These are phyloP conservation scores for Daldinia bambusicola DNA, from an alignment of 495 filamentous ascomycete species.

Conservation along the genomic window DNA sequence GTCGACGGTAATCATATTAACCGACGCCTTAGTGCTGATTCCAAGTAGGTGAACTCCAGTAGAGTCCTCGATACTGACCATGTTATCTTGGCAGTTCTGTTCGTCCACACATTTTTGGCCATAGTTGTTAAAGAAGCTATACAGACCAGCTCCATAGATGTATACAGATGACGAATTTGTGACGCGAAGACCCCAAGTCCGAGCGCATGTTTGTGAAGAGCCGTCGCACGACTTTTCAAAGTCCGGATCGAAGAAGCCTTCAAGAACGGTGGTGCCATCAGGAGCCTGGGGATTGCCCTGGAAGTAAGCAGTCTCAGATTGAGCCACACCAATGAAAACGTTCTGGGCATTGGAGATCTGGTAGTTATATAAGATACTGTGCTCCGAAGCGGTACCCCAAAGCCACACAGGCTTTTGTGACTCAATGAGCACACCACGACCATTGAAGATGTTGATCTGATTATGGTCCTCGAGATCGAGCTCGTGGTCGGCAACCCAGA, in stretches of 20 bases:
- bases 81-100: conserved; percentile 85
- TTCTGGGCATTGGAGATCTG: conserved; percentile 82
- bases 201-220: conserved; percentile 71
- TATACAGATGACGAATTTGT: conserved; percentile 72
- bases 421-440: conserved; percentile 85
- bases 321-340: conserved; percentile 85
- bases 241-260: conserved; percentile 76
- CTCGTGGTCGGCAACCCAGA: conserved; percentile 94
- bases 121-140: conserved; percentile 91
- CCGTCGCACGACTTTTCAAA: conserved; percentile 72
- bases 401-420: conserved; percentile 69
- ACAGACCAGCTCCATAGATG: conserved; percentile 82
- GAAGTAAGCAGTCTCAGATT: conserved; percentile 94
- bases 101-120: conserved; percentile 76
- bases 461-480: conserved; percentile 79
- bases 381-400: conserved; percentile 86
- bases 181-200: conserved; percentile 87
- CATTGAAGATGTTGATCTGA: conserved; percentile 93
- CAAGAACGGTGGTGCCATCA: conserved; percentile 70
- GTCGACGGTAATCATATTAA: conserved; percentile 81
- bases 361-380: conserved; percentile 89
- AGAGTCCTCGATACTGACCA: conserved; percentile 80
- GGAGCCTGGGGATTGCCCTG: conserved; percentile 84
- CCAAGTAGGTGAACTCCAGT: conserved; percentile 75
- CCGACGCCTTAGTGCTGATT: conserved; percentile 86